Base-by-base conservation (phyloP, 2,329 filamentous ascomycete species). In the Torrubiellomyces zombiae region DNA sequence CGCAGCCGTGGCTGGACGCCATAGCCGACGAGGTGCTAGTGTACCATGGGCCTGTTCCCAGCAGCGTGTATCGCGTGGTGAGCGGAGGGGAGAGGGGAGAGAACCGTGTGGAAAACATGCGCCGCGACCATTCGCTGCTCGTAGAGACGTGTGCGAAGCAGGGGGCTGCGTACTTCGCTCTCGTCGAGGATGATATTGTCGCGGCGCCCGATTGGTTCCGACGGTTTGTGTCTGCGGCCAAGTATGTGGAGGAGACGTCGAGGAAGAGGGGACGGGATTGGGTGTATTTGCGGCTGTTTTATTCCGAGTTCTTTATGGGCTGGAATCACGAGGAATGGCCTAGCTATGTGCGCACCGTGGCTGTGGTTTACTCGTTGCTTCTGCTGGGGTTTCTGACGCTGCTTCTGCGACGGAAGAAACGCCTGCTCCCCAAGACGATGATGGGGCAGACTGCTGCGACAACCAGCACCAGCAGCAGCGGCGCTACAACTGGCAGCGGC, bases 231-330 rank as follows among this genome's bases (percentile, higher is more conserved):
- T 32, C 27, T 13, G 50, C 40, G 2, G 27, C 53, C 1, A 28
- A 29, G 1, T 27, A 43, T 5, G 36, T 51, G 15, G 46, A 51
- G 29, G 28, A 34, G 6, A 24, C 25, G 9, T 23, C 36, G 7
- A 30, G 31, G 6, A 23, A 28, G 7, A 25, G 28, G 5, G 29
- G 23, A 14, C 37, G 21, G 10, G 40, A 45, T 27, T 51, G 48
- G 48, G 28, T 51, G 17, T 53, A 53, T 28, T 32, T 53, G 2
- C 44, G 50, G 1, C 33, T 53, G 15, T 53, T 53, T 33, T 52
- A 53, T 32, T 50, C 48, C 4, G 50, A 53, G 28, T 33, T 45
- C 2, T 38, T 47, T 9, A 47, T 52, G 38, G 48, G 48, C 5
- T 53, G 50, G 50, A 52, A 53, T 27, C 37, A 35, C 9, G 47